phyloP scores from a whole-genome alignment of 441 rosid species.

The Pelargonium australe region DNA sequence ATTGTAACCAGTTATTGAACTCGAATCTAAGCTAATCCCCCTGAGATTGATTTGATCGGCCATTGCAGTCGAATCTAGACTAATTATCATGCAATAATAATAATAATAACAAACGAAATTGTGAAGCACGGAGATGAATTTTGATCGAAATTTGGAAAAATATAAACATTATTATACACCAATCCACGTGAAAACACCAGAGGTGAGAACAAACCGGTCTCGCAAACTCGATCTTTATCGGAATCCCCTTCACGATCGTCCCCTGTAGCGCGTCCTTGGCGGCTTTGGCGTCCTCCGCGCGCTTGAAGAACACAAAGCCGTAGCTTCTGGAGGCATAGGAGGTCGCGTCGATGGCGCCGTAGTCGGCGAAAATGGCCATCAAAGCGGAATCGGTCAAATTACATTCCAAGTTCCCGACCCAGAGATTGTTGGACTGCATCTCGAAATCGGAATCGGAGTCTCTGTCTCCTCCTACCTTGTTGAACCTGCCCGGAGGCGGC shows the following conservation, averaged over 20 bases:
- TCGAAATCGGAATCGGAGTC: conserved; percentile 25
- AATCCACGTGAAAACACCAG: conserved; percentile 21
- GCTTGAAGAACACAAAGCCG: conserved; percentile 68
- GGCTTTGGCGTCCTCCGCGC: conserved; percentile 58
- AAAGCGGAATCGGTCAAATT: conserved; percentile 57
- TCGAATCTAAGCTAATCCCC: too few relatives aligned
- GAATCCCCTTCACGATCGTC: conserved; percentile 41
- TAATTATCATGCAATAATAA: too few relatives aligned
- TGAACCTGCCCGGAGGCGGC: conserved; percentile 36
- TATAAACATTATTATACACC: conserved; percentile 4
- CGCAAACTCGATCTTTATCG: conserved; percentile 72
- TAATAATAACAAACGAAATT: background rate
- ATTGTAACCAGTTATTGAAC: too few relatives aligned
- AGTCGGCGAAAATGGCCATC: conserved; percentile 43
- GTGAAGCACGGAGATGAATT: background rate
- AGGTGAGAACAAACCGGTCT: conserved; percentile 77
- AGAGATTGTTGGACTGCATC: conserved; percentile 57
- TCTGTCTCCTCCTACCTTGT: conserved; percentile 17
- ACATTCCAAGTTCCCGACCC: conserved; percentile 64
- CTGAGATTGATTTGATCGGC: too few relatives aligned
- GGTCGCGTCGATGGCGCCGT: conserved; percentile 57
- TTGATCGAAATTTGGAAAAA: conserved; percentile 15
- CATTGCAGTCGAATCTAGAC: too few relatives aligned
- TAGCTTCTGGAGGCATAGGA: conserved; percentile 57
- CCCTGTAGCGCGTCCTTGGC: conserved; percentile 75